phyloP scores from a whole-genome alignment of 371 early-diverging fungal genomes.

The Caulochytrium protostelioides region DNA sequence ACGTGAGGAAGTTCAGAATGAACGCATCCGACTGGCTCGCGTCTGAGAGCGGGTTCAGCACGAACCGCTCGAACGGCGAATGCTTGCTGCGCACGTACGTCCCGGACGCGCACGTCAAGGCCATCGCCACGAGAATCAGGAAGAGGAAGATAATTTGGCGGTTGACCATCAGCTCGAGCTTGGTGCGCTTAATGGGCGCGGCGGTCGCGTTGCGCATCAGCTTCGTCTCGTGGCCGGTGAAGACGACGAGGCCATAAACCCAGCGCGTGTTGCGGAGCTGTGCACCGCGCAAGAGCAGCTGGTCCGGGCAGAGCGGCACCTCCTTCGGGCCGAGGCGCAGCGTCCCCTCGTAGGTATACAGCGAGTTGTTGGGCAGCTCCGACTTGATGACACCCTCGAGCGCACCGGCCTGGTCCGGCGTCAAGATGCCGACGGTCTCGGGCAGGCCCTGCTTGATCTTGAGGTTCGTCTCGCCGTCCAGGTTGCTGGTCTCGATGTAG shows the following conservation, averaged over 20 bases:
- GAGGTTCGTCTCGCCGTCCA: slow-evolving; percentile 68
- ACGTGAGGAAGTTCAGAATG: slow-evolving; percentile 34
- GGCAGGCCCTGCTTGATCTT: slow-evolving; percentile 39
- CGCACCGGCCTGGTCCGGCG: slow-evolving; percentile 14
- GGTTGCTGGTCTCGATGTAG: slow-evolving; percentile 55
- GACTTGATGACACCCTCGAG: slow-evolving; percentile 21
- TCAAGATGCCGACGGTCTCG: slow-evolving; percentile 17
- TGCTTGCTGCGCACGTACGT: slow-evolving; percentile 7
- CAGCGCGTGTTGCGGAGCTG: slow-evolving; percentile 54
- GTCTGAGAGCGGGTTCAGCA: too few relatives aligned
- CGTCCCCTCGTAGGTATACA: slow-evolving; percentile 27
- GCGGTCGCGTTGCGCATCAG: slow-evolving; percentile 47
- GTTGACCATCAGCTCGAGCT: slow-evolving; percentile 67
- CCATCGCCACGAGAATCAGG: slow-evolving; percentile 54
- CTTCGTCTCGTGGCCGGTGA: slow-evolving; percentile 61
- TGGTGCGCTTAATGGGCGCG: slow-evolving; percentile 43
- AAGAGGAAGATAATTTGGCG: slow-evolving; percentile 80
- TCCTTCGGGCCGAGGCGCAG: slow-evolving; percentile 17
- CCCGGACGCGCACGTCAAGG: slow-evolving; percentile 48
- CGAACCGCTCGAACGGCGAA: too few relatives aligned
- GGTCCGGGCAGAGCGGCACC: slow-evolving; percentile 26
- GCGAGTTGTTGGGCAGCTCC: slow-evolving; percentile 23
- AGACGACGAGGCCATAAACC: slow-evolving; percentile 50
- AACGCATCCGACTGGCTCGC: slow-evolving; percentile 1
- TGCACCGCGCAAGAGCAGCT: slow-evolving; percentile 36